Conservation (phyloP, 2,329 filamentous ascomycete species). For the Aspergillus phoenicis region DNA sequence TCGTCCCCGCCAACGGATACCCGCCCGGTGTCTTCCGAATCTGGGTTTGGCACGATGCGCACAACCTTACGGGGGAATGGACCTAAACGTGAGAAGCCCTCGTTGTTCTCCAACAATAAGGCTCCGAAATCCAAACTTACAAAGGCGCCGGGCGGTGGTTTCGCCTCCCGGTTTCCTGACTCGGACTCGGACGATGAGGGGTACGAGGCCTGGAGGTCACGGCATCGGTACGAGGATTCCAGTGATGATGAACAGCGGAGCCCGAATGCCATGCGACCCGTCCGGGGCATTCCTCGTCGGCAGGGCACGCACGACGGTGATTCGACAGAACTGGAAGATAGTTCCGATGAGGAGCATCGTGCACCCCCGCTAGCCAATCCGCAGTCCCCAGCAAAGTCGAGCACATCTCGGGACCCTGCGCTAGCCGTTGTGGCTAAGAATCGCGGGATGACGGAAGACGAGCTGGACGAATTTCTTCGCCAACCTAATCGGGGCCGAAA, state of each 20-base stretch:
- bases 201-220: slow-evolving; percentile 32
- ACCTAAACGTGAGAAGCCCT: slow-evolving; percentile 44
- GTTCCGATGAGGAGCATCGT: slow-evolving; percentile 54
- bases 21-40: slow-evolving; percentile 48
- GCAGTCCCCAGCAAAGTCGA: slow-evolving; percentile 17
- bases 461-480: slow-evolving; percentile 39
- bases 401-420: slow-evolving; percentile 31
- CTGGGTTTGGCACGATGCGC: slow-evolving; percentile 47
- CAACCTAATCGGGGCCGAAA: slow-evolving; percentile 33
- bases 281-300: slow-evolving; percentile 63
- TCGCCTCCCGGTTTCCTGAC: slow-evolving; percentile 58
- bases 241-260: slow-evolving; percentile 62
- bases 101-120: slow-evolving; percentile 45
- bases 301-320: slow-evolving; percentile 63
- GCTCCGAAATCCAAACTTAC: slow-evolving; percentile 32
- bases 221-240: slow-evolving; percentile 66
- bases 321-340: slow-evolving; percentile 64
- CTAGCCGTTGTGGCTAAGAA: slow-evolving; percentile 48
- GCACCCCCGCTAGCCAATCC: slow-evolving; percentile 19
- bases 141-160: slow-evolving; percentile 30
- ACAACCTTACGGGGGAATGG: slow-evolving; percentile 54
- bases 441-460: slow-evolving; percentile 56
- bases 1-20: slow-evolving; percentile 63
- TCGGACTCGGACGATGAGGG: slow-evolving; percentile 69
- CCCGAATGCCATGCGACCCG: slow-evolving; percentile 50